These are phyloP conservation scores for Juglanconis oblonga DNA, from an alignment of 2,329 filamentous ascomycete genomes.

Conservation along the genomic window DNA sequence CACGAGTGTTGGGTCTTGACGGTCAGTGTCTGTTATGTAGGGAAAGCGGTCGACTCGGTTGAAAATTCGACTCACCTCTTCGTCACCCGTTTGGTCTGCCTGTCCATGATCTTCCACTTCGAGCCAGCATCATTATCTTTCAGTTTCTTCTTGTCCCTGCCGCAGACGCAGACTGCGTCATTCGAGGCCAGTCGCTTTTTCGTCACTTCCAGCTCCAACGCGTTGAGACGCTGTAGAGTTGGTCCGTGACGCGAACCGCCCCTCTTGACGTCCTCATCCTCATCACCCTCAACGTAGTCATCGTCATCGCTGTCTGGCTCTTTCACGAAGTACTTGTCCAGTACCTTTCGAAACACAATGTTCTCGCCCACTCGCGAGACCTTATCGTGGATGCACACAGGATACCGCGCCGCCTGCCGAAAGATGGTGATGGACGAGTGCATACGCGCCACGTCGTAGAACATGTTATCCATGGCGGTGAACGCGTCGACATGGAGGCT, in stretches of 20 bases:
- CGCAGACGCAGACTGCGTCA: background rate
- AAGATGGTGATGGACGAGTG: constrained; percentile 15
- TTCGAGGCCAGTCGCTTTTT: background rate
- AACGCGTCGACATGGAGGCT: constrained; percentile 6
- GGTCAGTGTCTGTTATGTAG: too few species aligned
- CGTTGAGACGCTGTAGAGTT: background rate
- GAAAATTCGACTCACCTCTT: too few species aligned
- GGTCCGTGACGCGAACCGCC: constrained; percentile 1
- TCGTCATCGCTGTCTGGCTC: background rate
- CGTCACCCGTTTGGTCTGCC: too few species aligned
- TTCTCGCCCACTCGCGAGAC: background rate
- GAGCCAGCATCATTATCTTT: too few species aligned
- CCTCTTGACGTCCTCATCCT: background rate
- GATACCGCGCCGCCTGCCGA: constrained; percentile 8
- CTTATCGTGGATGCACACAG: constrained; percentile 4
- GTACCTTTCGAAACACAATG: background rate
- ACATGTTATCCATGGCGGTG: constrained; percentile 9
- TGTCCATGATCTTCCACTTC: too few species aligned
- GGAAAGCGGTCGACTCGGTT: too few species aligned
- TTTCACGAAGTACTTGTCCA: background rate
- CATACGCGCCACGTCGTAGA: constrained; percentile 1
- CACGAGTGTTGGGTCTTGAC: too few species aligned
- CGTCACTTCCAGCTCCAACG: background rate
- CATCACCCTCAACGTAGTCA: background rate
- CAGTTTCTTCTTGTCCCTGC: background rate